Base-by-base conservation (phyloP, 2,329 filamentous ascomycete species). In the Ophiostoma piceae region DNA sequence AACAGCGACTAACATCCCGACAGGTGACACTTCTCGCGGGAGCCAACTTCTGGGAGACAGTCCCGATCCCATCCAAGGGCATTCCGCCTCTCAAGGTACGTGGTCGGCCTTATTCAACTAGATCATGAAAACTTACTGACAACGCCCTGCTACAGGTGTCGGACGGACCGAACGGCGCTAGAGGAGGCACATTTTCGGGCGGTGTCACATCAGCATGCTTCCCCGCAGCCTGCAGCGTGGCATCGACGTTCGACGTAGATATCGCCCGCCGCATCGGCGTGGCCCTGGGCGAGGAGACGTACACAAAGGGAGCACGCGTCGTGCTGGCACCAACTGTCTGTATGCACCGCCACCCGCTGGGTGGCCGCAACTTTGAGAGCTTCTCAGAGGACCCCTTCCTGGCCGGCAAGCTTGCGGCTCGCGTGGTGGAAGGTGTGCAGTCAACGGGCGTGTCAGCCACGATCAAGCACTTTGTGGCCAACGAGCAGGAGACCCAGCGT, bases 191-290 rank as follows among this genome's bases (percentile, higher is more conserved):
- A 3, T 68, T 68, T 41, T 64, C 67, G 19, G 54, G 54, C 22
- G 67, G 67, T 41, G 62, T 26, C 14, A 68, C 60, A 51, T 60
- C 67, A 22, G 67, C 67, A 39, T 68, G 67, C 67, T 68, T 68
- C 60, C 57, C 67, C 4, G 67, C 67, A 14, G 67, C 67, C 67
- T 60, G 60, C n/a, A 64, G 54, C 39, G 60, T 68, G 11, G 67
- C 67, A 22, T 60, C 67, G 8, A 68, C 67, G 16, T 68, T 54
- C 26, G 67, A 68, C 57, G 60, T 29, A 1, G 26, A 60, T 57
- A 26, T 68, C 6, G 67, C 67, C 32, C 41, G 35, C 26, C 57
- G 39, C 2, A 68, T 68, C 26, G 67, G 57, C 9, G 26, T 60
- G 26, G 67, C 67, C 7, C 22, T 68, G 67, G 67, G 54, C 14